Conservation (phyloP, 2,329 filamentous ascomycete genomes). For the Fusarium duplospermum region DNA sequence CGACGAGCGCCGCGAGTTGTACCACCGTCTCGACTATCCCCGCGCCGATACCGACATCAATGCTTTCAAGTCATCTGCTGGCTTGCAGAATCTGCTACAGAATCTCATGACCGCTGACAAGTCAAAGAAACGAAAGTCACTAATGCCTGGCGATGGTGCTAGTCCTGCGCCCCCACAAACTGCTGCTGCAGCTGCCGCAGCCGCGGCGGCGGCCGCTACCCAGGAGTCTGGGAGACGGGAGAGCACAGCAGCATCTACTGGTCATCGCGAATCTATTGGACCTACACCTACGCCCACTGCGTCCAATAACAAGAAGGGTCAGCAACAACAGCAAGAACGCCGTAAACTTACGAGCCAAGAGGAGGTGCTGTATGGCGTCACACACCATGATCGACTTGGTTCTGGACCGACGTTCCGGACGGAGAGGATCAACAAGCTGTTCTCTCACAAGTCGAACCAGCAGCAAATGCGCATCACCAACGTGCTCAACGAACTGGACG, state of each 20-base stretch:
- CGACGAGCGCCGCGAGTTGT: constrained; percentile 88
- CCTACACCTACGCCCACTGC: constrained; percentile 49
- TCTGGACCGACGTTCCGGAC: constrained; percentile 92
- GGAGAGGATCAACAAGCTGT: constrained; percentile 82
- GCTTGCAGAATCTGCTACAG: constrained; percentile 82
- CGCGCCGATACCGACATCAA: constrained; percentile 75
- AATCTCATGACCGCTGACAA: constrained; percentile 87
- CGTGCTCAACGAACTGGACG: constrained; percentile 77
- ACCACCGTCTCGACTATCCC: constrained; percentile 87
- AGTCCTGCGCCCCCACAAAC: constrained; percentile 55
- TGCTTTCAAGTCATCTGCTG: constrained; percentile 83
- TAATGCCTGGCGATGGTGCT: constrained; percentile 69
- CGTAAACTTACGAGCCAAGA: constrained; percentile 80
- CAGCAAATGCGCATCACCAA: constrained; percentile 81
- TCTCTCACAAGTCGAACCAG: constrained; percentile 79
- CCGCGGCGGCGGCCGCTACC: constrained; percentile 46
- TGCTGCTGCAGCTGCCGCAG: constrained; percentile 23
- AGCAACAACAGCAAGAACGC: constrained; percentile 60
- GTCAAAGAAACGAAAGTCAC: constrained; percentile 85
- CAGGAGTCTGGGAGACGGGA: constrained; percentile 60
- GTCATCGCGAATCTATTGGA: constrained; percentile 50
- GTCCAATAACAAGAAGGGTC: constrained; percentile 63
- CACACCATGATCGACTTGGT: constrained; percentile 84
- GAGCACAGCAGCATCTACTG: constrained; percentile 62
- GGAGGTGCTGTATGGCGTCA: constrained; percentile 84